Base-by-base conservation (phyloP, 2,329 filamentous ascomycete species). In the Coleophoma cylindrospora region DNA sequence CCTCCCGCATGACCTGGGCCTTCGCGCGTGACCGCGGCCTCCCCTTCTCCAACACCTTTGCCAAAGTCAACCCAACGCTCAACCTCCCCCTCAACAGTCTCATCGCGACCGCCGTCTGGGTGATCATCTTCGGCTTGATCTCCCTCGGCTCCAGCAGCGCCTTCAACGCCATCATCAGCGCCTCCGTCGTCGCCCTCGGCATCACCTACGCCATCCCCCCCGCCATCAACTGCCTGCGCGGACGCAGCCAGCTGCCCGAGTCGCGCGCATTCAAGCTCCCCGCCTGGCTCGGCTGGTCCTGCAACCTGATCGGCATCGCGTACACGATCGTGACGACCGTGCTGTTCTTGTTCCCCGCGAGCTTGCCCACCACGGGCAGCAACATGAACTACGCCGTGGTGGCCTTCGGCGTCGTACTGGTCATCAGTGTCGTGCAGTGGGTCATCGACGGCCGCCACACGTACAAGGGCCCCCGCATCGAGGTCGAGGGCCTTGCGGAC, bases 201-300 rank as follows among this genome's bases (percentile, higher is more conserved):
- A 70, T 91, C 4, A 84, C 83, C 4, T 91, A 91, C 57, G 86
- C 79, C 13, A 87, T 91, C 32, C 87, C 87, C 0, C 77, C 88
- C 38, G 74, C 79, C 0, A 81, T 91, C 58, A 87, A 91, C 58
- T 77, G 82, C 50, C 64, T 86, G 2, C 78, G 83, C 1, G 84
- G 86, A 3, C 76, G 88, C 8, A 81, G 72, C 45, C 84, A 80
- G 72, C 68, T 91, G 10, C 85, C 86, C 0, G 71, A 75, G 36
- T 68, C 69, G 2, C 71, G 83, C 38, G 61, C 76, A 0, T 87
- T 87, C 61, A 72, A 73, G 21, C 68, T 87, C 3, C 73, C 79
- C 0, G 71, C 66, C 21, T 63, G 66, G 32, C 50, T 84, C 34
- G 83, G 76, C 17, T 87, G 83, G 83, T 65, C 71, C 22, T 71